phyloP scores from a whole-genome alignment of 176 grass and related monocot species.

The Aegilops umbellulata region DNA sequence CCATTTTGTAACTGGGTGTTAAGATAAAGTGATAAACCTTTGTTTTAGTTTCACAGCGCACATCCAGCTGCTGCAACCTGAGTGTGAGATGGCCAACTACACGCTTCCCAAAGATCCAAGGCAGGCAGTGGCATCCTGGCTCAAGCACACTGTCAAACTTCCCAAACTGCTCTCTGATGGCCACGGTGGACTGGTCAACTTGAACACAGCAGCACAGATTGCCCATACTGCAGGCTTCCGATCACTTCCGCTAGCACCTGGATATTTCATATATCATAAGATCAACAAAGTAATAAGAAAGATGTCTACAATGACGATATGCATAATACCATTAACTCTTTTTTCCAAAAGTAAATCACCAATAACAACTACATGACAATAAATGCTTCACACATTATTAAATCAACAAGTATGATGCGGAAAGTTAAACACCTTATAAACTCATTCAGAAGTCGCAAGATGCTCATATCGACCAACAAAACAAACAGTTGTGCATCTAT shows the following conservation, averaged over 20 bases:
- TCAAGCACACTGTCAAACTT: conserved; percentile 44
- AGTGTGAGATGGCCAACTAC: conserved; percentile 53
- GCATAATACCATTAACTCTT: background rate
- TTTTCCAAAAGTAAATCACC: background rate
- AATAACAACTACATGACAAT: background rate
- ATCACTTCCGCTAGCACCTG: conserved; percentile 2
- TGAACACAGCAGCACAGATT: conserved; percentile 67
- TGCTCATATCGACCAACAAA: background rate
- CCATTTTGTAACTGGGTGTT: conserved; percentile 5
- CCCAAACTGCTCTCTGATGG: conserved; percentile 43
- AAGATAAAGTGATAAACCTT: conserved; percentile 26
- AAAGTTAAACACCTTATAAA: background rate
- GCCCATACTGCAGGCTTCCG: conserved; percentile 43
- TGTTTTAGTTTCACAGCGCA: conserved; percentile 66
- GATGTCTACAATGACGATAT: background rate
- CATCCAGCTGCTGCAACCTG: conserved; percentile 60
- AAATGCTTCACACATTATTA: background rate
- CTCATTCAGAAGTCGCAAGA: background rate
- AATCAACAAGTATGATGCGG: background rate
- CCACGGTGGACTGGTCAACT: conserved; percentile 18
- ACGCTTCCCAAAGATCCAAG: conserved; percentile 25
- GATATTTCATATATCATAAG: conserved; percentile 25
- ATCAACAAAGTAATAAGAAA: background rate
- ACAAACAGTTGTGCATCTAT: background rate
- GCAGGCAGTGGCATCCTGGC: conserved; percentile 51